Base-by-base conservation (phyloP, 306 rosid genomes). In the Hippophae tibetana region DNA sequence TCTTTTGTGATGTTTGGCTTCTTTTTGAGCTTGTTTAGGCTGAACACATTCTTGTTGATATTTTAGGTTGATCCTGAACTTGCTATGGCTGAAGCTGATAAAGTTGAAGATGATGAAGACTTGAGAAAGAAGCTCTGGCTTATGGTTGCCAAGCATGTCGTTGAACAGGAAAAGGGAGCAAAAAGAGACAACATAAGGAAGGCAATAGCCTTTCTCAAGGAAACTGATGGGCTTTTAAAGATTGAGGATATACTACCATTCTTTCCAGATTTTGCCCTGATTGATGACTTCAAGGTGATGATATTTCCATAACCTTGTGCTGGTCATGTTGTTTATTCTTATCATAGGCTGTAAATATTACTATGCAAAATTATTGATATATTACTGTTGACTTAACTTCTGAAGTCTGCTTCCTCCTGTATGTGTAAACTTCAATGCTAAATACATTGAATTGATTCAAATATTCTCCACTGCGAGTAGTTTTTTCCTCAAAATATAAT, bases 41-140 rank as follows among this genome's bases (percentile, higher is more conserved):
- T 45, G 9, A 9, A 62, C 56, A 65, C 8, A 31, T 72, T 66
- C 62, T 48, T 5, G 7, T 43, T 79, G 80, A 58, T 58, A 65
- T 43, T 14, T 55, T 66, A 92, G 98, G 88, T 92, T 82, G 99
- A 92, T 75, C 79, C 93, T 62, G 98, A 92, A 79, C 89, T 92
- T 71, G 99, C 99, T 52, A 92, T 92, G 99, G 99, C 99, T 54
- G 99, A 88, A 78, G 99, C 99, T 71, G 99, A 92, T 69, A 88
- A 85, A 69, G 99, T 92, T 63, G 99, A 92, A 75, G 99, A 92
- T 47, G 98, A 88, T 69, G 95, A 85, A 77, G 99, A 88, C 76
- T 78, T 92, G 71, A 85, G 99, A 83, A 92, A 92, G 82, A 92
- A 92, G 83, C 99, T 92, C 14, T 92, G 93, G 95, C 96, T 88